Evolutionary conservation across 2,329 filamentous ascomycete species (phyloP).

Genomic region (Colletotrichum sansevieriae): DNA sequence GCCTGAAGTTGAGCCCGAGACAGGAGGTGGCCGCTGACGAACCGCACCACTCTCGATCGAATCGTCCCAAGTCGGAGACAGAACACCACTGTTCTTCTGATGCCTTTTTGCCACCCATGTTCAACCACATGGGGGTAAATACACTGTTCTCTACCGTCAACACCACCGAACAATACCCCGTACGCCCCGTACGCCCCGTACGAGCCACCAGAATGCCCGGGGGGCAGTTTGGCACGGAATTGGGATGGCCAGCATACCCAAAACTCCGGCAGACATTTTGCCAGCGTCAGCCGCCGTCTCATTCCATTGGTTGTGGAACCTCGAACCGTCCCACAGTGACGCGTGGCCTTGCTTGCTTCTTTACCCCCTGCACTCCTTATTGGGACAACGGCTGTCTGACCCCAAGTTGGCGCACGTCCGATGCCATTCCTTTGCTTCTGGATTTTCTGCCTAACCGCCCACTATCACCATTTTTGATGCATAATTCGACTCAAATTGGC

Average conservation of each 20-base stretch:
- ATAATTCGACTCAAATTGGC: constrained; percentile 20
- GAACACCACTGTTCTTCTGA: constrained; percentile 14
- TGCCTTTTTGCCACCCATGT: too few relatives aligned
- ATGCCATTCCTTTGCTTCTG: not conserved
- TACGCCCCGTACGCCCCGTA: not conserved
- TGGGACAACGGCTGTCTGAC: constrained; percentile 2
- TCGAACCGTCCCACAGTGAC: constrained; percentile 26
- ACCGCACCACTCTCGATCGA: constrained; percentile 2
- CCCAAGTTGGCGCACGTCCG: constrained; percentile 15
- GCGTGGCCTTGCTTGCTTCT: constrained; percentile 34
- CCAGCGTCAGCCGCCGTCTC: not conserved
- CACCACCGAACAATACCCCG: too few relatives aligned
- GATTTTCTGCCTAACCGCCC: constrained; percentile 12
- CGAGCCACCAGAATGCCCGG: not conserved
- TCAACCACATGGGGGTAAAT: too few relatives aligned
- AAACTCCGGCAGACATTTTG: constrained; percentile 4
- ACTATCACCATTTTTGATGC: constrained; percentile 11
- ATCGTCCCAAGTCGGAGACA: constrained; percentile 21
- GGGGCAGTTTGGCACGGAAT: constrained; percentile 16
- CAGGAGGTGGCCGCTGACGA: constrained; percentile 22
- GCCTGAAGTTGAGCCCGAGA: constrained; percentile 25
- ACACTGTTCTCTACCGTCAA: too few relatives aligned
- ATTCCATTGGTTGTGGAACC: constrained; percentile 21
- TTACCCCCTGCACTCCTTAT: constrained; percentile 7
- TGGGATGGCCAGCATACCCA: constrained; percentile 12